These are phyloP conservation scores for Acidiella bohemica DNA, from an alignment of 495 filamentous ascomycete genomes.

Conservation along the genomic window DNA sequence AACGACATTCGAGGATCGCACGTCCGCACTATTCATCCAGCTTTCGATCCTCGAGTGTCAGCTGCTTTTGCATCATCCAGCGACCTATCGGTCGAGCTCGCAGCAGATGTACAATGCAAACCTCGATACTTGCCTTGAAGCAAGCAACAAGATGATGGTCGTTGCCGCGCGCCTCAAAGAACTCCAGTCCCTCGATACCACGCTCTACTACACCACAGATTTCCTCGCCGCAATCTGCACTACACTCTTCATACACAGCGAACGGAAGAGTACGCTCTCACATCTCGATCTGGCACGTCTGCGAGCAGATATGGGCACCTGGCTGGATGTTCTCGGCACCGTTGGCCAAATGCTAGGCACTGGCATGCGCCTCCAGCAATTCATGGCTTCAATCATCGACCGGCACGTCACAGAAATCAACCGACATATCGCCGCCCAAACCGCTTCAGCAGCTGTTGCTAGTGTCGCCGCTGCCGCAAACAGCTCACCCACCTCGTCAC, in stretches of 20 bases:
- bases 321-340: conserved; percentile 54
- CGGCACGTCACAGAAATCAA: conserved; percentile 20
- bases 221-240: conserved; percentile 65
- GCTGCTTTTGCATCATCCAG: conserved; percentile 54
- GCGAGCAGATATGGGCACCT: conserved; percentile 51
- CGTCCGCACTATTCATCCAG: conserved; percentile 36
- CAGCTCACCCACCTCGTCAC: background rate
- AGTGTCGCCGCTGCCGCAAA: background rate
- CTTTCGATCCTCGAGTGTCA: conserved; percentile 36
- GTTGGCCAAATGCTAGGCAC: conserved; percentile 48
- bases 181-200: conserved; percentile 59
- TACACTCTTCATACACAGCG: conserved; percentile 53
- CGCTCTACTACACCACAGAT: conserved; percentile 60
- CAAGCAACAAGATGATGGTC: conserved; percentile 47
- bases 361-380: conserved; percentile 25
- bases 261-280: conserved; percentile 46
- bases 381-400: conserved; percentile 25
- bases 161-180: conserved; percentile 45
- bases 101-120: conserved; percentile 49
- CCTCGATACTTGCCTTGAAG: conserved; percentile 52
- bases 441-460: conserved; percentile 12
- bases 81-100: conserved; percentile 48
- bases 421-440: conserved; percentile 21
- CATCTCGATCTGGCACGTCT: conserved; percentile 40
- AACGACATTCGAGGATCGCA: conserved; percentile 38